Evolutionary conservation across 176 grass and related monocot genomes (phyloP), one percentile per base, ranked within the genome.

Genomic region (Triticum aestivum): DNA sequence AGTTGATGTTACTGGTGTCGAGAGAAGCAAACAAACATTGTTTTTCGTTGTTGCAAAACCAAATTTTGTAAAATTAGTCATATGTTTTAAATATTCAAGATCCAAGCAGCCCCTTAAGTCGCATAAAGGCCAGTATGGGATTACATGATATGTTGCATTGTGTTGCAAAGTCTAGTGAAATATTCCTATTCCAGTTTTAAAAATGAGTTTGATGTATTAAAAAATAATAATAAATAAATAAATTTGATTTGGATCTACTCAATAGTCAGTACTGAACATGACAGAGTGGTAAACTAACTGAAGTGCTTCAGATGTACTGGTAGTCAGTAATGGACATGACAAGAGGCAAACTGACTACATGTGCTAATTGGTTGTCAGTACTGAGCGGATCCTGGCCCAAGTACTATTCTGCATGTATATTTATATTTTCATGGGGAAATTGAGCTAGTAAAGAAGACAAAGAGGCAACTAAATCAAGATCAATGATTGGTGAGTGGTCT

Each of bases 161-260:
- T 64, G 59, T 59, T 79, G 27, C 26, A 30, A 81, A 74, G 64
- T 61, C 54, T 66, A 84, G 58, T 33, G 67, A 80, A 44, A 39
- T 54, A 81, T 26, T 45, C 29, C n/a, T 73, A 12, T 26, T 26
- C 11, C 38, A 51, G 30, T 38, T 54, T 54, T 18, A 7, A 18
- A 49, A 54, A 54, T 54, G 51, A 54, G 37, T 47, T 44, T 5
- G 47, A 42, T 68, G 65, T 68, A 75, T 73, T 18, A 69, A 69
- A 35, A 69, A 68, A 74, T 26, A 20, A 58, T n/a, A 58, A 75
- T 4, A 13, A 82, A 52, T 63, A 33, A 52, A 29, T n/a, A 52
- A 52, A 17, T 54, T 54, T 54, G 15, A 54, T 18, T 17, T 18
- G 51, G 51, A 51, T 75, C 42, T 30, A 75, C 72, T 23, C 11